These are phyloP conservation scores for Malania oleifera DNA, from an alignment of 164 flowering plant species.

Conservation along the genomic window DNA sequence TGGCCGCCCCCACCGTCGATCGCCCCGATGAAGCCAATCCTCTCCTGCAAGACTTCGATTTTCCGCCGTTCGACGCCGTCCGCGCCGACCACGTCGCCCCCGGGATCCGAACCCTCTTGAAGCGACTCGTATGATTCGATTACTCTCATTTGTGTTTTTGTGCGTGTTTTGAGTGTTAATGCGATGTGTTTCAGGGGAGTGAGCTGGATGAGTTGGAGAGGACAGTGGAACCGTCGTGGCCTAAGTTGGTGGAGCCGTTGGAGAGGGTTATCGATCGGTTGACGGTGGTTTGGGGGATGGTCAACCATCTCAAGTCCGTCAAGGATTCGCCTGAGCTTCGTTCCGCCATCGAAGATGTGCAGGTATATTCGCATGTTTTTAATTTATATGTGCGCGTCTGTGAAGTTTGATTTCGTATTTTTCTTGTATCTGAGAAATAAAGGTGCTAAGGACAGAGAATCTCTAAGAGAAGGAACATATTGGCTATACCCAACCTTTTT, in stretches of 20 bases:
- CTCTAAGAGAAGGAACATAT: no score
- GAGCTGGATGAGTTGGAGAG: constrained; percentile 18
- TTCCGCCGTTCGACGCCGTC: constrained; percentile 16
- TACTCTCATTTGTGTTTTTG: not conserved
- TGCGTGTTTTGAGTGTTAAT: not conserved
- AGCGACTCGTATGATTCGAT: constrained; percentile 4
- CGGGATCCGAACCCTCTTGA: constrained; percentile 6
- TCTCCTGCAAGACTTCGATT: constrained; percentile 11
- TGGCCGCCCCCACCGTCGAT: no score
- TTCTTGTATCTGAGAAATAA: no score
- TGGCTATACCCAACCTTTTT: no score
- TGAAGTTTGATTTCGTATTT: no score
- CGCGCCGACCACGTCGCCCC: constrained; percentile 14
- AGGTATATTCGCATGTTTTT: constrained; percentile 1
- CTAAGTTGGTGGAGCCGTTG: constrained; percentile 15
- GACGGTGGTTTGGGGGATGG: constrained; percentile 16
- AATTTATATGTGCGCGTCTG: no score
- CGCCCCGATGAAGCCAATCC: constrained; percentile 15
- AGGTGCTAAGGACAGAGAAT: no score
- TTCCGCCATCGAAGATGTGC: constrained; percentile 20
- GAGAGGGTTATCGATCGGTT: constrained; percentile 16
- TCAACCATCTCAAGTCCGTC: constrained; percentile 16
- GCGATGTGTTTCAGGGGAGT: constrained; percentile 9
- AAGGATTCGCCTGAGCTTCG: constrained; percentile 18
- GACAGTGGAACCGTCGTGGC: constrained; percentile 17